Percentiles rank a stretch among this genome's conserved stretches.
Conservation (phyloP, 768 basidiomycete species). For the Boletus rubescentipes region DNA sequence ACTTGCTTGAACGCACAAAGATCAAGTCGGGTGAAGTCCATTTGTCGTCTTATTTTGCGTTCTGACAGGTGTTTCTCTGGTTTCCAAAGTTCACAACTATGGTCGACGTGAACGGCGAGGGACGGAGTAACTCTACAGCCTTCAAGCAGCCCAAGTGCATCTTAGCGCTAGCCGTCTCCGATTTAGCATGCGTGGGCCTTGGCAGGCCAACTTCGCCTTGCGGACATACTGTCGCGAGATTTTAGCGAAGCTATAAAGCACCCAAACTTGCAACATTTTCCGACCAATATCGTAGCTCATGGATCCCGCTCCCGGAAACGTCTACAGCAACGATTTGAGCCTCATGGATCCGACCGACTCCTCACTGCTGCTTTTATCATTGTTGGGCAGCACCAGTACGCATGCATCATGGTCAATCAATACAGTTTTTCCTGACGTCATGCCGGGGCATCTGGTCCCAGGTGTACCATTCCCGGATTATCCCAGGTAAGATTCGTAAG, state of each 20-base stretch:
- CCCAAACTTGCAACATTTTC: too few relatives aligned
- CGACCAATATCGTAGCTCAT: neutral
- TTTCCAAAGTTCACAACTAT: neutral
- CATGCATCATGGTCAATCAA: neutral
- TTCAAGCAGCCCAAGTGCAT: neutral
- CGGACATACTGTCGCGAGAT: neutral
- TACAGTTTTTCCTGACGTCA: neutral
- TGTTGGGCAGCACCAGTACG: neutral
- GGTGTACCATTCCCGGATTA: neutral
- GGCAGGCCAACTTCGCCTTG: neutral
- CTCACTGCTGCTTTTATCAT: rapidly evolving
- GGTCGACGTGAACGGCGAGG: neutral
- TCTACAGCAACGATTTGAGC: neutral
- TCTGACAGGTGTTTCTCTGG: neutral
- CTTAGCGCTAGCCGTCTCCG: neutral
- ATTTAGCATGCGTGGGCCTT: neutral
- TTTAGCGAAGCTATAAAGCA: neutral
- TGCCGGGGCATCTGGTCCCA: neutral
- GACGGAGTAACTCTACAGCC: neutral
- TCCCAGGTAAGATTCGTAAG: neutral
- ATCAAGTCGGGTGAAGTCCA: too few relatives aligned
- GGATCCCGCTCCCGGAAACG: neutral
- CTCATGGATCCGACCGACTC: neutral
- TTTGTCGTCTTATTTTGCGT: too few relatives aligned
- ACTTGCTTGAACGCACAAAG: too few relatives aligned